phyloP scores from a whole-genome alignment of 805 yeast genomes.

The Candida taoyuanica region DNA sequence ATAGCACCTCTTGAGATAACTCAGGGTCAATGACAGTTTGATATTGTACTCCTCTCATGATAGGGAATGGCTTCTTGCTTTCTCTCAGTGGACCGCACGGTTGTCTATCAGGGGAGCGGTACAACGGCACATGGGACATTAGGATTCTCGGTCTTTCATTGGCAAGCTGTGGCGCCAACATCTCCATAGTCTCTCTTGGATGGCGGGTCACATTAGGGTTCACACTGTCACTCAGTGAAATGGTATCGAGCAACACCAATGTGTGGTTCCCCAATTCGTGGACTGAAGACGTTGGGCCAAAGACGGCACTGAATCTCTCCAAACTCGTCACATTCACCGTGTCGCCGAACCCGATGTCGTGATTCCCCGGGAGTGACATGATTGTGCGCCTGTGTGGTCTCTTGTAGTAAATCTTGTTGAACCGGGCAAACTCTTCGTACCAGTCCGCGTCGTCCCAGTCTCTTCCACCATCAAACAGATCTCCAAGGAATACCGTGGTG shows the following conservation, averaged over 20 bases:
- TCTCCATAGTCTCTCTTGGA: constrained; percentile 49
- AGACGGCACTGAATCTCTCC: constrained; percentile 61
- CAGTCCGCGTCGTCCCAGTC: constrained; percentile 72
- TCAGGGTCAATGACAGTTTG: constrained; percentile 78
- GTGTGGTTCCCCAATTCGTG: constrained; percentile 65
- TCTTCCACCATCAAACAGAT: constrained; percentile 92
- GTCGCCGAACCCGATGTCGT: constrained; percentile 91
- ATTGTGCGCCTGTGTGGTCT: constrained; percentile 40
- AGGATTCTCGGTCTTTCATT: constrained; percentile 55
- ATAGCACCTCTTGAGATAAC: constrained; percentile 54
- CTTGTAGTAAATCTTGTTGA: constrained; percentile 59
- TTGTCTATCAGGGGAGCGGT: constrained; percentile 56
- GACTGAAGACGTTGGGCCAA: constrained; percentile 62
- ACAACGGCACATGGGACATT: constrained; percentile 85
- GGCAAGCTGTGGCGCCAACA: constrained; percentile 26
- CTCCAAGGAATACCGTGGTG: constrained; percentile 78
- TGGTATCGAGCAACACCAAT: constrained; percentile 73
- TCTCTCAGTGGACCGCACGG: constrained; percentile 79
- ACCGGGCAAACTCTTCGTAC: constrained; percentile 67
- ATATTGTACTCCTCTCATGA: constrained; percentile 75
- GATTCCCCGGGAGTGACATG: constrained; percentile 80
- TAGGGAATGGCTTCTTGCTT: constrained; percentile 57
- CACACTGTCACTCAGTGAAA: constrained; percentile 64
- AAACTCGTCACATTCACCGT: constrained; percentile 53
- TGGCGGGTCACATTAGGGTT: constrained; percentile 40